Evolutionary conservation across 352 stramenopile genomes (phyloP).

Genomic region (Plasmopara viticola): DNA sequence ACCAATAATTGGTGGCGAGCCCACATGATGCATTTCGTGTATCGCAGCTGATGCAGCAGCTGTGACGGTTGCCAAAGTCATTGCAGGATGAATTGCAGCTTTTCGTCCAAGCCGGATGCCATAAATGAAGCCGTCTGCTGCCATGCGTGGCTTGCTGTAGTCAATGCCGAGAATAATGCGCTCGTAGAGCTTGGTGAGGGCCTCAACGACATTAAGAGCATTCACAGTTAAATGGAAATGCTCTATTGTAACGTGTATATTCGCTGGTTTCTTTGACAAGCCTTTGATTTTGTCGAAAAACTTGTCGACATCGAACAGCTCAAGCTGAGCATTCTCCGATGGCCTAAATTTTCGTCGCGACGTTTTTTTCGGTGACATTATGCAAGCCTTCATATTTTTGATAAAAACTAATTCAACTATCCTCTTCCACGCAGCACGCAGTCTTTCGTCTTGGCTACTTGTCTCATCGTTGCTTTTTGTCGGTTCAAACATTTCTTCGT

Average conservation of each 20-base stretch:
- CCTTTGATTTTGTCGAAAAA: slow-evolving; percentile 48
- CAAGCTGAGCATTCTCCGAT: slow-evolving; percentile 21
- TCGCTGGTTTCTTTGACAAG: slow-evolving; percentile 43
- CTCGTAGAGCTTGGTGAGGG: slow-evolving; percentile 55
- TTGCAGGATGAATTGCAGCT: slow-evolving; percentile 26
- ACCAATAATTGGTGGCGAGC: slow-evolving; percentile 30
- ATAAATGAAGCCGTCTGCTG: slow-evolving; percentile 50
- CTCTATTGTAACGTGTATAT: slow-evolving; percentile 41
- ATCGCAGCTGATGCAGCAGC: slow-evolving; percentile 20
- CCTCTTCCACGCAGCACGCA: slow-evolving; percentile 41
- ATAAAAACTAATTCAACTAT: slow-evolving; percentile 60
- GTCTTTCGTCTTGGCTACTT: slow-evolving; percentile 21
- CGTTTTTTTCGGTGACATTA: slow-evolving; percentile 8
- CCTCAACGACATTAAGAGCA: slow-evolving; percentile 47
- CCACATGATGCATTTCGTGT: slow-evolving; percentile 17
- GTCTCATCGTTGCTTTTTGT: slow-evolving; percentile 8
- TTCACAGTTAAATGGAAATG: slow-evolving; percentile 58
- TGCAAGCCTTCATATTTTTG: slow-evolving; percentile 32
- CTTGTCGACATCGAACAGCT: slow-evolving; percentile 55
- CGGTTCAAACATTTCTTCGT: slow-evolving; percentile 30
- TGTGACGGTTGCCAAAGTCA: slow-evolving; percentile 18
- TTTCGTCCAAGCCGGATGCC: slow-evolving; percentile 73
- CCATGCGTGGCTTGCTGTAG: slow-evolving; percentile 46
- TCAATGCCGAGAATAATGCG: slow-evolving; percentile 56
- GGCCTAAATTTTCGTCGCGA: slow-evolving; percentile 4